Evolutionary conservation across 108 stramenopile species (phyloP).

Genomic region (Cyclotella baltica): DNA sequence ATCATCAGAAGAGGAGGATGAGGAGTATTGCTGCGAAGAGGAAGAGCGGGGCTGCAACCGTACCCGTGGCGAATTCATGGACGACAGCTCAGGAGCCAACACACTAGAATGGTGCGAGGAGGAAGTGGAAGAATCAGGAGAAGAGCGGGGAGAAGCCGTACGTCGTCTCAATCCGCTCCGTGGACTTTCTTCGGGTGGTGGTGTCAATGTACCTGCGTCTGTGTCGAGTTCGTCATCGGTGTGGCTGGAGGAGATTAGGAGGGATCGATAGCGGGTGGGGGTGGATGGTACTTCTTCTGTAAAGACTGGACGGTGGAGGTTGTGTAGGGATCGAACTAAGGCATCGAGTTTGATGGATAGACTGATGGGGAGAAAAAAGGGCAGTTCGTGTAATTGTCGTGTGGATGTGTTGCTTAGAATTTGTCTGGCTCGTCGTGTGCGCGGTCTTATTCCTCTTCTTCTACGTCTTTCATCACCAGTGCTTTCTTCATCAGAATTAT

Average conservation of each 20-base stretch:
- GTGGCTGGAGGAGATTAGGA: not conserved
- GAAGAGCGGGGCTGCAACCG: too few species aligned
- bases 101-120: too few species aligned
- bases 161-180: slow-evolving; percentile 4
- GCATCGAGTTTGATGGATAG: slow-evolving; percentile 40
- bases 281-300: not conserved
- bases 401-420: not conserved
- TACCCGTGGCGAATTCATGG: too few species aligned
- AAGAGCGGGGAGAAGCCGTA: not conserved
- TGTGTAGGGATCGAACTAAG: not conserved
- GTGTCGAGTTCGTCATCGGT: not conserved
- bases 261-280: not conserved
- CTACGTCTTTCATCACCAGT: not conserved
- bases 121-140: not conserved
- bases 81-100: too few species aligned
- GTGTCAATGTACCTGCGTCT: not conserved
- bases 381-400: slow-evolving; percentile 10
- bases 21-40: too few species aligned
- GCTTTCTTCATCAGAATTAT: too few species aligned
- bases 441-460: not conserved
- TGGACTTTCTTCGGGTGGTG: not conserved
- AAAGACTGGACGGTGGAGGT: too few species aligned
- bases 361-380: slow-evolving; percentile 52
- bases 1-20: not conserved
- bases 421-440: not conserved